Evolutionary conservation across 1,284 basidiomycete genomes (phyloP), one percentile per base, ranked within the genome.

Genomic region (Pulveroboletus sp.): DNA sequence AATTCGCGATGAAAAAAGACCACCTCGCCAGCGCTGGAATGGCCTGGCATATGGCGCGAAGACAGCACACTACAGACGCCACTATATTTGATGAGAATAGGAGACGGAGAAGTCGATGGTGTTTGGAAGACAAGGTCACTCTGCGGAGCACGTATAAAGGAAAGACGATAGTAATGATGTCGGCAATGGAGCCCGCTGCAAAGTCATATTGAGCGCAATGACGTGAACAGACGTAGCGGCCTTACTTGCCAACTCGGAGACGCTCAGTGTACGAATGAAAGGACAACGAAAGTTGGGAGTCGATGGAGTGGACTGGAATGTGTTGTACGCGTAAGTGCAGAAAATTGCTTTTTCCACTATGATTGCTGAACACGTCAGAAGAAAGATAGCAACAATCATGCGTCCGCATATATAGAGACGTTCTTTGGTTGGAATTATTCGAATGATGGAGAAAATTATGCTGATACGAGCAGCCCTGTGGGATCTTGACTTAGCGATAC

Each of bases 41-140:
- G 36, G 66, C 4, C 7, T 56, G 54, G 26, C 38, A 54, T 36
- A 12, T 22, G 1, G 43, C 22, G 24, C 52, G 63, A 29, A 58
- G 6, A n/a, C 33, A 4, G 17, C 57, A 62, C 11, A 22, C 24
- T 6, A 67, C 4, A 0, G 56, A 55, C 4, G 66, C 48, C 14
- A 36, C 3, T 22, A 67, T 26, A 44, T 50, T 49, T 11, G 58
- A 49, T 5, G 56, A 60, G n/a, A 68, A 61, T 5, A 61, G 20
- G 4, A 58, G 45, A 17, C 66, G 28, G 29, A 68, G 55, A 33
- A 67, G 57, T n/a, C 57, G 61, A 22, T 58, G 58, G 9, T 63
- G 56, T 24, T 47, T 54, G 5, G 17, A 28, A 0, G 58, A 55
- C 15, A 65, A n/a, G 10, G 42, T 57, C n/a, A 61, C 42, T 5